Conservation (phyloP, 2,329 filamentous ascomycete genomes). For the Penicillium sp. region DNA sequence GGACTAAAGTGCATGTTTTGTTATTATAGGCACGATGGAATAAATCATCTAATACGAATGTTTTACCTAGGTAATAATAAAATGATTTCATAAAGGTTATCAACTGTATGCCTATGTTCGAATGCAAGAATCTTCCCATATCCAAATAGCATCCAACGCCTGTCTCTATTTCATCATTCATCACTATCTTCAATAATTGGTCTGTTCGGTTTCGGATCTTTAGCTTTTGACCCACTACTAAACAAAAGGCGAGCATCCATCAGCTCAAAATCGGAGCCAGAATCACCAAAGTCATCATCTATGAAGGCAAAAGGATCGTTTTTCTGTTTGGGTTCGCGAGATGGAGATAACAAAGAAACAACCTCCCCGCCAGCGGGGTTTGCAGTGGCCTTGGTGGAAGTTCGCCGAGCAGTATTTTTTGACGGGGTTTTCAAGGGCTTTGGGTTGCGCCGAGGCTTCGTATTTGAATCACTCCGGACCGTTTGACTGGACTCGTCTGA, state of each 20-base stretch:
- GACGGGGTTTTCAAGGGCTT: conserved; percentile 3
- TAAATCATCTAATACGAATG: too few relatives aligned
- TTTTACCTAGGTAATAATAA: too few relatives aligned
- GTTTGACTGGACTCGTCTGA: not conserved
- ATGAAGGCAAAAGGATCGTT: not conserved
- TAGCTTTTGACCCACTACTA: conserved; percentile 15
- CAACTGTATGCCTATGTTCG: not conserved
- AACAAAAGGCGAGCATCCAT: conserved; percentile 31
- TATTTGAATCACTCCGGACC: not conserved
- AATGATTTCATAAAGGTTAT: too few relatives aligned
- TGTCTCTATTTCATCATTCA: conserved; percentile 21
- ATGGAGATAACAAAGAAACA: conserved; percentile 18
- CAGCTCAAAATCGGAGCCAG: conserved; percentile 26
- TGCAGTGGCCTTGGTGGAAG: not conserved
- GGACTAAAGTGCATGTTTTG: too few relatives aligned
- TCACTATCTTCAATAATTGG: conserved; percentile 29
- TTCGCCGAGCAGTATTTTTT: not conserved
- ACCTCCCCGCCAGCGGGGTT: conserved; percentile 13
- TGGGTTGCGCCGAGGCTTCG: not conserved
- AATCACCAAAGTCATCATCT: conserved; percentile 15
- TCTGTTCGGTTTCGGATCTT: conserved; percentile 20
- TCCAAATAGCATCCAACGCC: not conserved
- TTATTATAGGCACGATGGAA: too few relatives aligned
- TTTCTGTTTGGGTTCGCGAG: not conserved
- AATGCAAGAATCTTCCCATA: not conserved